Evolutionary conservation across 495 filamentous ascomycete genomes (phyloP).

Genomic region (Neurospora sp.): DNA sequence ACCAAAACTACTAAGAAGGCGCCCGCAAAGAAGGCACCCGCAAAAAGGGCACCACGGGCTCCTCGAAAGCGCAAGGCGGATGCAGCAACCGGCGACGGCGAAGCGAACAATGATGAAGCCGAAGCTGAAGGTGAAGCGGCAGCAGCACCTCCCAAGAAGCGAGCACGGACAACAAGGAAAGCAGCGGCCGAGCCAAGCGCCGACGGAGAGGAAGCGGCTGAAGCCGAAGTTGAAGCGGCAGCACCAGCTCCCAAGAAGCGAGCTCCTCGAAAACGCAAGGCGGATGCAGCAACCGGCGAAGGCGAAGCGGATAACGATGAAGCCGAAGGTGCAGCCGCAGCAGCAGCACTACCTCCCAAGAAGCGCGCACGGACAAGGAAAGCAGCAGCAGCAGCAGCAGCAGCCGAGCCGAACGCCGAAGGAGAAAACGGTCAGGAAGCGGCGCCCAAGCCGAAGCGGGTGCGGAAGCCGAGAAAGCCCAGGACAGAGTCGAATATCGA

Average conservation of each 20-base stretch:
- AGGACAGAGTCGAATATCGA: background rate
- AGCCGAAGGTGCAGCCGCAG: conserved; percentile 4
- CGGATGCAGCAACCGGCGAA: background rate
- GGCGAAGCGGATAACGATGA: conserved; percentile 1
- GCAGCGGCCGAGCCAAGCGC: conserved; percentile 5
- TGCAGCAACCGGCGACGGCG: background rate
- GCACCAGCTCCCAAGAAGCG: conserved; percentile 5
- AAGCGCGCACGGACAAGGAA: conserved; percentile 9
- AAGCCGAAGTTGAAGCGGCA: conserved; percentile 1
- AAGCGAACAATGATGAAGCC: background rate
- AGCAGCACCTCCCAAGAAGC: conserved; percentile 7
- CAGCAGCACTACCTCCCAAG: conserved; percentile 4
- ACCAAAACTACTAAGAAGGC: background rate
- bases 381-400: conserved; percentile 9
- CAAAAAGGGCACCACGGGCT: background rate
- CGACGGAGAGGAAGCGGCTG: conserved; percentile 6
- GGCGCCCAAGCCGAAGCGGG: background rate
- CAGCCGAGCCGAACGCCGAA: background rate
- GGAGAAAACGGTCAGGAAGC: background rate
- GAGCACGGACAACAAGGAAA: background rate
- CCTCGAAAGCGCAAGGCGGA: conserved; percentile 9
- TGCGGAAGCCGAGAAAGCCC: background rate
- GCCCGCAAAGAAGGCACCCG: conserved; percentile 1
- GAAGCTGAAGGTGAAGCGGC: background rate
- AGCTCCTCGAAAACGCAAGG: conserved; percentile 11